Evolutionary conservation across 345 rosid species (phyloP), one percentile per base, ranked within the genome.

Genomic region (Lepidium sativum): DNA sequence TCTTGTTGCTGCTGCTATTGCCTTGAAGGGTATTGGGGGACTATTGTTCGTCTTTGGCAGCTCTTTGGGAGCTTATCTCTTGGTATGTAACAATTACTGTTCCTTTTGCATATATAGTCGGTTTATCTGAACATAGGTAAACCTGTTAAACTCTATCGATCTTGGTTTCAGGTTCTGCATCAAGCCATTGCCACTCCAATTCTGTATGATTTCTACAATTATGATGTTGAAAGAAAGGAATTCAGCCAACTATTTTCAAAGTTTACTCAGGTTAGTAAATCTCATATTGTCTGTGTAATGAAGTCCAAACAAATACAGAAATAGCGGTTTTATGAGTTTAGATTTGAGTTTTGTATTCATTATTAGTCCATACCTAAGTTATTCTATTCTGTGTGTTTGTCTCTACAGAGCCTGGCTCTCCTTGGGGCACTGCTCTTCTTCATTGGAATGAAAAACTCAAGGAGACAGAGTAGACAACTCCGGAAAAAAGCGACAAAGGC

Each of bases 361-460:
- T 61, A 13, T n/a, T n/a, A n/a, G n/a, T 56, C 60, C 3, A 33
- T 13, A 23, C 43, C 43, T 57, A 25, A 31, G 50, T 60, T 15
- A 4, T 68, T 44, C 11, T 69, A 35, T 42, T 55, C 0, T 65
- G 10, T 51, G 14, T 13, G n/a, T 53, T n/a, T 39, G 5, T 20
- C 15, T 55, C 32, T 65, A 69, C 78, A 89, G 96, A 83, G 77
- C 75, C 25, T 89, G 67, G 91, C 96, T 12, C 76, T 89, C 1
- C 63, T 89, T 33, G 96, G 96, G 23, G 94, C 83, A 41, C 63
- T 89, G 66, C 78, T 89, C 17, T 86, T 81, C 71, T 89, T 80
- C 51, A 77, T 86, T 51, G 96, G 96, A 62, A 89, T 86, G 94
- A 82, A 75, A 76, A 89, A 89, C 80, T 83, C 94, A 11, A 78